Evolutionary conservation across 208 protist species (phyloP).

Genomic region (Wallacemonas sp.): DNA sequence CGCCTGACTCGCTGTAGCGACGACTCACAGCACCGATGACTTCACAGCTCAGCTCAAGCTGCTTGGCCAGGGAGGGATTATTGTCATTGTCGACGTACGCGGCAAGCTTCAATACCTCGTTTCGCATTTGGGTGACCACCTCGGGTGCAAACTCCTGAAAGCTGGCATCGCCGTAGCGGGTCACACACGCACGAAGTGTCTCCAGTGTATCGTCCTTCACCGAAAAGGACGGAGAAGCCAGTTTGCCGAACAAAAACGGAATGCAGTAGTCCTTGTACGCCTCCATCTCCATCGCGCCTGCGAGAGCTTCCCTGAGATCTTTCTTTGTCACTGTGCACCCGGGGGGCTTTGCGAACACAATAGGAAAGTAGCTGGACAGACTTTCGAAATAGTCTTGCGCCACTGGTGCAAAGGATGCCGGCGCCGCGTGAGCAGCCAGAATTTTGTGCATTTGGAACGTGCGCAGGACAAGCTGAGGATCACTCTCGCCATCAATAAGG

Average conservation of each 20-base stretch:
- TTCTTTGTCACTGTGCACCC: constrained; percentile 65
- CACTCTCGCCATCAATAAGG: constrained; percentile 72
- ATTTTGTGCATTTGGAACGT: constrained; percentile 48
- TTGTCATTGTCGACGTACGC: constrained; percentile 31
- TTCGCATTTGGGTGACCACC: constrained; percentile 49
- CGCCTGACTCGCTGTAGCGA: constrained; percentile 14
- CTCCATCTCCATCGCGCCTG: constrained; percentile 38
- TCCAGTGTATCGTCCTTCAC: constrained; percentile 67
- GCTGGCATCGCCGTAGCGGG: constrained; percentile 22
- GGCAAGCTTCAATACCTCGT: constrained; percentile 61
- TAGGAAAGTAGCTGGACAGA: constrained; percentile 83
- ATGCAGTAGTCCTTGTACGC: constrained; percentile 57
- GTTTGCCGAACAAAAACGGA: constrained; percentile 70
- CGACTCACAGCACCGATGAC: constrained; percentile 32
- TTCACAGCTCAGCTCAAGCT: constrained; percentile 35
- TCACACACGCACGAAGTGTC: constrained; percentile 33
- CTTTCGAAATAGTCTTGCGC: constrained; percentile 73
- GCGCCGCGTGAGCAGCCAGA: constrained; percentile 19
- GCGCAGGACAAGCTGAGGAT: constrained; percentile 65
- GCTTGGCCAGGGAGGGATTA: constrained; percentile 23
- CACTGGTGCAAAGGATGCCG: constrained; percentile 29
- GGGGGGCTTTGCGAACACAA: constrained; percentile 72
- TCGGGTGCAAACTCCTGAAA: constrained; percentile 26
- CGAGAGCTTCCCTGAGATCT: constrained; percentile 47
- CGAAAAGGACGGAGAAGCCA: constrained; percentile 61